Evolutionary conservation across 306 rosid genomes (phyloP).

Genomic region (Styphnolobium japonicum): DNA sequence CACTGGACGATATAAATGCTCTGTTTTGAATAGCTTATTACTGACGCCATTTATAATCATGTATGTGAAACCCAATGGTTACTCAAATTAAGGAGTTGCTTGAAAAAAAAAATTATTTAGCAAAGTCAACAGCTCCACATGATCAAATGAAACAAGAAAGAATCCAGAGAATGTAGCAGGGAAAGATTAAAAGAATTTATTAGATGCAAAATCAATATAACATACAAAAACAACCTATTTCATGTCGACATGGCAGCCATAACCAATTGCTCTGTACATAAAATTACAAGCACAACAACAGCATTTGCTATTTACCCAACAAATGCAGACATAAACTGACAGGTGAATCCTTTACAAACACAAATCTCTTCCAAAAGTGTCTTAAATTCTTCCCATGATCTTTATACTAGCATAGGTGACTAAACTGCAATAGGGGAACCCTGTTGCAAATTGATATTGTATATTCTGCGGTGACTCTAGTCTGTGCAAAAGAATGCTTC

Average conservation of each 20-base stretch:
- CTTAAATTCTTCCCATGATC: slow-evolving; percentile 37
- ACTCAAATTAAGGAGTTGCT: background rate
- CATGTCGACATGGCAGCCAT: slow-evolving; percentile 37
- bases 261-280: slow-evolving; percentile 53
- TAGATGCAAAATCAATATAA: slow-evolving; percentile 35
- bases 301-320: slow-evolving; percentile 39
- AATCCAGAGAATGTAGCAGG: background rate
- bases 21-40: too few relatives aligned
- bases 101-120: background rate
- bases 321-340: slow-evolving; percentile 38
- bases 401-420: slow-evolving; percentile 34
- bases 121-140: background rate
- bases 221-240: slow-evolving; percentile 45
- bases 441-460: slow-evolving; percentile 33
- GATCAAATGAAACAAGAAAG: background rate
- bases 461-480: slow-evolving; percentile 20
- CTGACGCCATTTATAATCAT: background rate
- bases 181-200: slow-evolving; percentile 40
- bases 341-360: slow-evolving; percentile 54
- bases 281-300: slow-evolving; percentile 50
- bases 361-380: slow-evolving; percentile 32
- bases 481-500: slow-evolving; percentile 62
- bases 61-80: background rate
- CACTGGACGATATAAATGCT: too few relatives aligned
- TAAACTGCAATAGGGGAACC: slow-evolving; percentile 37